Percentiles rank a stretch among this genome's conserved stretches.
Conservation (phyloP, 2,329 filamentous ascomycete species). For the Aspergillus flavus region DNA sequence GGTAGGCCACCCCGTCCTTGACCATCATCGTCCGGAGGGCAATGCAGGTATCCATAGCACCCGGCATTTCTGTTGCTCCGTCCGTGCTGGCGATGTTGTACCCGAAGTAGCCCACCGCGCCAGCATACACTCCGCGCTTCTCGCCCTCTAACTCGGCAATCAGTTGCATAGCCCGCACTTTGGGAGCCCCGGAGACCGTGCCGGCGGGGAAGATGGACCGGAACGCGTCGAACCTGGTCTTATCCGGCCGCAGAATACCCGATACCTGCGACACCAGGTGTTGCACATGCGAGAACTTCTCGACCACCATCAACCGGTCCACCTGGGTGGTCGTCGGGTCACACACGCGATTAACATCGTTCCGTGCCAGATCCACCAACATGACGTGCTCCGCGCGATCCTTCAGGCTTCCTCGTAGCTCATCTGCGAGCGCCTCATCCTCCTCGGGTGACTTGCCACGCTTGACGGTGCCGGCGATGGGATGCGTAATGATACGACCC, state of each 20-base stretch:
- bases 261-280: constrained; percentile 96
- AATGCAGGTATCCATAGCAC: constrained; percentile 88
- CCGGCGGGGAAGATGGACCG: constrained; percentile 95
- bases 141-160: constrained; percentile 93
- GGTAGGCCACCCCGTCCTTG: constrained; percentile 87
- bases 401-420: constrained; percentile 79
- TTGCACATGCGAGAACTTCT: constrained; percentile 95
- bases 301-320: constrained; percentile 90
- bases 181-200: constrained; percentile 92
- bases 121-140: constrained; percentile 93
- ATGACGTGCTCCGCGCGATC: constrained; percentile 96
- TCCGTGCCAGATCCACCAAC: constrained; percentile 92
- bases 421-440: constrained; percentile 75
- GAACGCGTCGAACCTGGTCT: constrained; percentile 93
- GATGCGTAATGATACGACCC: constrained; percentile 89
- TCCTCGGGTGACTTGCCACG: constrained; percentile 79
- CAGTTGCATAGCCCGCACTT: constrained; percentile 94
- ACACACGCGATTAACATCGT: constrained; percentile 95
- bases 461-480: constrained; percentile 93
- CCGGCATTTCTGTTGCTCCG: constrained; percentile 66
- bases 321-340: constrained; percentile 88
- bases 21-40: constrained; percentile 89
- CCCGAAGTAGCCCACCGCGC: constrained; percentile 95
- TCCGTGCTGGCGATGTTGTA: constrained; percentile 72
- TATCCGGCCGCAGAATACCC: constrained; percentile 77